These are phyloP conservation scores for Orbilia javanica DNA, from an alignment of 2,329 filamentous ascomycete genomes.

Conservation along the genomic window DNA sequence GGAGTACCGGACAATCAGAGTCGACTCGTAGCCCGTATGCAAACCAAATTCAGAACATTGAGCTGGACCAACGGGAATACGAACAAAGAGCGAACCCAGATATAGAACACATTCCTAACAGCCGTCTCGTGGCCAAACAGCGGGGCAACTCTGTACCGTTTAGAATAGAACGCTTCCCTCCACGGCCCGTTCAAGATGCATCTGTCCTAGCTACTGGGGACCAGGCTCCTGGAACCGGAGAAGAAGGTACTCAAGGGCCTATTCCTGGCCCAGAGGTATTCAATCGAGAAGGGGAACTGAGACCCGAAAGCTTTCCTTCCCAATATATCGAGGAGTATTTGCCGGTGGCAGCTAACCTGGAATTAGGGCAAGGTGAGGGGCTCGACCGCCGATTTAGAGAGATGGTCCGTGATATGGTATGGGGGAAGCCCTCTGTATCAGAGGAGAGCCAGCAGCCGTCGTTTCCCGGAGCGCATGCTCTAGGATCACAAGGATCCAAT, in stretches of 20 bases:
- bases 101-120: too few species aligned
- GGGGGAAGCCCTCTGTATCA: neutral
- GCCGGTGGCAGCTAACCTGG: too few species aligned
- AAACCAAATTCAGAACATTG: neutral
- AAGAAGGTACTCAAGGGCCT: neutral
- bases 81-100: too few species aligned
- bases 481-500: neutral
- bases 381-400: neutral
- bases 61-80: too few species aligned
- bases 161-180: too few species aligned
- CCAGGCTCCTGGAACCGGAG: too few species aligned
- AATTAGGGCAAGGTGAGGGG: neutral
- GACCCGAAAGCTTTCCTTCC: neutral
- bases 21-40: neutral
- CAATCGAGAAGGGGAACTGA: neutral
- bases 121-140: neutral
- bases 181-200: too few species aligned
- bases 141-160: neutral
- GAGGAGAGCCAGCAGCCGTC: neutral
- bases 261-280: neutral
- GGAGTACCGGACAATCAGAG: neutral
- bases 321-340: neutral
- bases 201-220: too few species aligned
- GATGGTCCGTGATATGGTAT: neutral
- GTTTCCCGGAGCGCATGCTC: neutral